Percentiles rank a stretch among this genome's conserved stretches.
Evolutionary conservation across 345 rosid genomes (phyloP).

Genomic region (Hibiscus trionum): DNA sequence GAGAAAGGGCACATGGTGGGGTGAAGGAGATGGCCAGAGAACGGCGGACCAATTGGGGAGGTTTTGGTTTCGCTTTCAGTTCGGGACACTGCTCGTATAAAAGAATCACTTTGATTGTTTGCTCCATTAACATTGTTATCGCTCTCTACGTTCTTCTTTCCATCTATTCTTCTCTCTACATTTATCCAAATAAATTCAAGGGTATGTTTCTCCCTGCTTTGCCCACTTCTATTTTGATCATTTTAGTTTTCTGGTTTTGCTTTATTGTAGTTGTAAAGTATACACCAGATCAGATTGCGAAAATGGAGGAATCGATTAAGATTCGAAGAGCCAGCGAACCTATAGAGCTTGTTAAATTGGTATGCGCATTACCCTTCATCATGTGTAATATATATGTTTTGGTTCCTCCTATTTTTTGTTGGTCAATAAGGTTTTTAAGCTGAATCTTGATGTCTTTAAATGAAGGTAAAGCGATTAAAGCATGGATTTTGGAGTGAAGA

Average conservation of each 20-base stretch:
- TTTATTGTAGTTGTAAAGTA: slow-evolving; percentile 52
- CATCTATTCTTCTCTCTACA: slow-evolving; percentile 66
- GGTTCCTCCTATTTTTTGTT: neutral
- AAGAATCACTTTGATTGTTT: slow-evolving; percentile 69
- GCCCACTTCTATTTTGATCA: neutral
- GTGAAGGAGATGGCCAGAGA: slow-evolving; percentile 2
- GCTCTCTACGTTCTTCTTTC: slow-evolving; percentile 85
- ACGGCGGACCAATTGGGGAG: neutral
- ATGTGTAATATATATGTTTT: neutral
- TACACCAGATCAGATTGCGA: slow-evolving; percentile 72
- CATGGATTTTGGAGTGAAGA: slow-evolving; percentile 33
- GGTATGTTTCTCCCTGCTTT: slow-evolving; percentile 16
- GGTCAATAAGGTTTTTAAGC: neutral
- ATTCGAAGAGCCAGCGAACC: slow-evolving; percentile 75
- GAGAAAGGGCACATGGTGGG: slow-evolving; percentile 9
- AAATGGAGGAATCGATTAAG: slow-evolving; percentile 79
- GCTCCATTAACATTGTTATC: slow-evolving; percentile 76
- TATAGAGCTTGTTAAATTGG: slow-evolving; percentile 51
- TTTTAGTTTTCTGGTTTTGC: neutral
- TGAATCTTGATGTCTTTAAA: slow-evolving; percentile 5
- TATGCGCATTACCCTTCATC: slow-evolving; percentile 18
- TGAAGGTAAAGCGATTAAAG: slow-evolving; percentile 56
- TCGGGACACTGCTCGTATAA: slow-evolving; percentile 54
- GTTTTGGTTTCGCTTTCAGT: neutral
- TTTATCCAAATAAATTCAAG: slow-evolving; percentile 43